phyloP scores from a whole-genome alignment of 2,329 filamentous ascomycete species.

The Aspergillus sp. region DNA sequence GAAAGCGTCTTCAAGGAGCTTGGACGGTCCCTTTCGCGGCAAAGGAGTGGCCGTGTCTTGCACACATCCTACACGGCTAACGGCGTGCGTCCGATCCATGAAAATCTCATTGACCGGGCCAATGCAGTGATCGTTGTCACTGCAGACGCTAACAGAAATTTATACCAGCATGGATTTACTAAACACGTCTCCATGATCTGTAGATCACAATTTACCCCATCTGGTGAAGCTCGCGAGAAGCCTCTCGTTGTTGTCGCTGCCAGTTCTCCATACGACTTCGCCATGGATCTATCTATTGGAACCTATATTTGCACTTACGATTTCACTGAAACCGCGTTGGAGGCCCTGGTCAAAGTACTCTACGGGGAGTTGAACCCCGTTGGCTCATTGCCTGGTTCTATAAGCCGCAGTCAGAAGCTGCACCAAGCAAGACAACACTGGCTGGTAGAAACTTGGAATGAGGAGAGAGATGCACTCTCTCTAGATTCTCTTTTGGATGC shows the following conservation, averaged over 20 bases:
- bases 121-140: constrained; percentile 88
- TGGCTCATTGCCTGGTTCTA: constrained; percentile 66
- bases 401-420: constrained; percentile 83
- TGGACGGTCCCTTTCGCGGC: constrained; percentile 81
- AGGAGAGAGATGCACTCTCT: constrained; percentile 71
- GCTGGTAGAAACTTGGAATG: constrained; percentile 87
- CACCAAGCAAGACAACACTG: constrained; percentile 90
- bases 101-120: constrained; percentile 85
- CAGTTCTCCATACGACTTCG: constrained; percentile 95
- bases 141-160: constrained; percentile 88
- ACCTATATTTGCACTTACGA: constrained; percentile 96
- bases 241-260: constrained; percentile 88
- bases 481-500: constrained; percentile 74
- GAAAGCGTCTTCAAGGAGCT: constrained; percentile 91
- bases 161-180: constrained; percentile 92
- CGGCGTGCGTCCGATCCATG: constrained; percentile 86
- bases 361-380: constrained; percentile 70
- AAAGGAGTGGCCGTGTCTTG: constrained; percentile 80
- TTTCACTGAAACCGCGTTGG: constrained; percentile 89
- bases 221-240: constrained; percentile 62
- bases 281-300: constrained; percentile 84
- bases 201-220: constrained; percentile 43
- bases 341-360: constrained; percentile 77
- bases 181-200: constrained; percentile 97
- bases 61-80: constrained; percentile 96